Base-by-base conservation (phyloP, 2,329 filamentous ascomycete species). In the Coniochaeta prunicola region DNA sequence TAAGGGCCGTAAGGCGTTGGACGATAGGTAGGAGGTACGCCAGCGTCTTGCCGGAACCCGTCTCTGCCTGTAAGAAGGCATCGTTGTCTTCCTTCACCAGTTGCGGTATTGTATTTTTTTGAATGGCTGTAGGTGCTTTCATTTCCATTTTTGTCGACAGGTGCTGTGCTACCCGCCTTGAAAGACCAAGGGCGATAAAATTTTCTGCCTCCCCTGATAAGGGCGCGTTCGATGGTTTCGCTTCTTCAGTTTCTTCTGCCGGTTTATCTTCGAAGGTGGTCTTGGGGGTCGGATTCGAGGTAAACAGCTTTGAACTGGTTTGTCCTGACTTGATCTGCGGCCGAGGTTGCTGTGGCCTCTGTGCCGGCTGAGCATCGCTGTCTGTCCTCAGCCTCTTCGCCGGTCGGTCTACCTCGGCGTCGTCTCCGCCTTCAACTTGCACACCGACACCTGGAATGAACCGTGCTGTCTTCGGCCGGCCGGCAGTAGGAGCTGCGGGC, bases 21-120 rank as follows among this genome's bases (percentile, higher is more conserved):
- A 99, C 86, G 53, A 99, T 89, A 1, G 94, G 94, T 7, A 99
- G 77, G 4, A 99, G 80, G 71, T 99, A 99, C n/a, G 94, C 91
- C 61, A 99, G 76, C 0, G 94, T 99, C 76, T 99, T 99, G 75
- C 94, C 94, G 0, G 94, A 99, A 65, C 94, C 94, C 0, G 94
- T 99, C 75, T 99, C 89, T 2, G 94, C 96, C 71, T 97, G 94
- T 34, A 99, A 88, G 67, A 99, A 99, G 2, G 92, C 92, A 76
- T 99, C 94, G 53, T 84, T 87, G 66, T 96, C 89, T 57, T 89
- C 87, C 45, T 86, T 86, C 50, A 96, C 74, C 61, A 99, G 76
- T 66, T 94, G 87, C 45, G 89, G 82, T 40, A 99, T 87, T 0
- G 93, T 89, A 62, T 90, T 91, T 66, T 92, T 92, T 74, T 99